Percentiles rank a stretch among this genome's conserved stretches.
phyloP scores from a whole-genome alignment of 148 eudicot species.

The Agrostemma githago region DNA sequence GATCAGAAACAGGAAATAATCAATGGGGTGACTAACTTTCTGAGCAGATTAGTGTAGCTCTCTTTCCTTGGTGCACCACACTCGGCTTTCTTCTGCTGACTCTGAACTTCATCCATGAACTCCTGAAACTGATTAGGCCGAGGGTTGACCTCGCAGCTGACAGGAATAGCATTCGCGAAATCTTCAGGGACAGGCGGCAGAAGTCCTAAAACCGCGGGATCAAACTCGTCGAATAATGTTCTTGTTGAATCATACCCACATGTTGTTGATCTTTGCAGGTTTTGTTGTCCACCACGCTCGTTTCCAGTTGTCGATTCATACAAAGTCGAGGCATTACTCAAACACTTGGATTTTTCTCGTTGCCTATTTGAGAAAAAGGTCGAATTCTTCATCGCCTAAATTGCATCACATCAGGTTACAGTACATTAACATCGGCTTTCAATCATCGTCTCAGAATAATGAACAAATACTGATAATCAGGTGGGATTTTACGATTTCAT shows the following conservation, averaged over 20 bases:
- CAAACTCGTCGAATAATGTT: not conserved
- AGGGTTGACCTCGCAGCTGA: not conserved
- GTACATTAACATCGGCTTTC: not conserved
- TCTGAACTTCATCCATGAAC: slow-evolving; percentile 29
- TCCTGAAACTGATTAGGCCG: slow-evolving; percentile 23
- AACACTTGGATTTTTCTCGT: slow-evolving; percentile 12
- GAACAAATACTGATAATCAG: not conserved
- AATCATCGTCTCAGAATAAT: not conserved
- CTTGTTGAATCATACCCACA: slow-evolving; percentile 7
- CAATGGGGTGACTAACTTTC: slow-evolving; percentile 15
- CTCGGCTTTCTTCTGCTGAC: slow-evolving; percentile 17
- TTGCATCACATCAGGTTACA: not conserved
- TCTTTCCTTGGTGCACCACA: slow-evolving; percentile 17
- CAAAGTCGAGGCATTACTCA: slow-evolving; percentile 20
- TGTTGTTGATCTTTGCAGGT: not conserved
- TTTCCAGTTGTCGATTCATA: slow-evolving; percentile 12
- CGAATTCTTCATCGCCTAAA: slow-evolving; percentile 17
- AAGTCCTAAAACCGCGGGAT: not conserved
- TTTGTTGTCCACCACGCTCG: not conserved
- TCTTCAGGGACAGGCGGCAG: slow-evolving; percentile 19
- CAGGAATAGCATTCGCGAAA: slow-evolving; percentile 17
- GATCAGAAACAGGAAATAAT: not conserved
- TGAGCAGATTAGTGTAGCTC: slow-evolving; percentile 23
- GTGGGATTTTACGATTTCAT: not conserved
- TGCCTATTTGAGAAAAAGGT: slow-evolving; percentile 20